Evolutionary conservation across 495 filamentous ascomycete genomes (phyloP).

Genomic region (Evernia prunastri): DNA sequence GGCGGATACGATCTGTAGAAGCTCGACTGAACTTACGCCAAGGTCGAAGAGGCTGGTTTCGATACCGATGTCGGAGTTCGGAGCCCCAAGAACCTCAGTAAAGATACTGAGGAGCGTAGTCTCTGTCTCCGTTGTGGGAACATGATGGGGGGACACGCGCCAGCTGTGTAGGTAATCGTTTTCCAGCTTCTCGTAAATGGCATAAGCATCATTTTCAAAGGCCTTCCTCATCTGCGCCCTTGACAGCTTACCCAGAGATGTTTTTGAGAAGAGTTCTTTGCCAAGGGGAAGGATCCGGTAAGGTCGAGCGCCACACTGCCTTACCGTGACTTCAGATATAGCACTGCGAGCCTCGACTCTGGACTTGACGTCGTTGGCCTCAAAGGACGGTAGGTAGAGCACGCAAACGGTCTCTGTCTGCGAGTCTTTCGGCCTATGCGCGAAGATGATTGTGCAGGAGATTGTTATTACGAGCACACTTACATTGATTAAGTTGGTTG

Average conservation of each 20-base stretch:
- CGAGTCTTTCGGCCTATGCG: conserved; percentile 25
- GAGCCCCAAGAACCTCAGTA: conserved; percentile 20
- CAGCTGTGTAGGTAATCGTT: conserved; percentile 19
- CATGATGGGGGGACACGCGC: neutral
- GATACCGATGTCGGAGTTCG: conserved; percentile 27
- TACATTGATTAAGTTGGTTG: too few species aligned
- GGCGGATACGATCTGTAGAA: conserved; percentile 30
- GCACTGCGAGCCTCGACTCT: conserved; percentile 7
- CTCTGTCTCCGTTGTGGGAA: conserved; percentile 3
- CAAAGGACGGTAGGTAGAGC: conserved; percentile 32
- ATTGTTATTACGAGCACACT: too few species aligned
- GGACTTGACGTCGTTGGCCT: conserved; percentile 4
- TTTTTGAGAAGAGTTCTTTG: conserved; percentile 25
- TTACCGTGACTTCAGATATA: conserved; percentile 2
- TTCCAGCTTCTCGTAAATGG: conserved; percentile 13
- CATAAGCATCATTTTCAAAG: conserved; percentile 33
- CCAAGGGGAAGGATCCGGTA: conserved; percentile 27
- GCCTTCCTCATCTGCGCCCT: conserved; percentile 34
- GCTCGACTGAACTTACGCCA: conserved; percentile 41
- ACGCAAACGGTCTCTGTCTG: conserved; percentile 36
- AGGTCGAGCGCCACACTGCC: conserved; percentile 10
- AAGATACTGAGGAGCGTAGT: conserved; percentile 22
- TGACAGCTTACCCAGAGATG: conserved; percentile 47
- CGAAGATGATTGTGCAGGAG: conserved; percentile 32
- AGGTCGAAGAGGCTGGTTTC: conserved; percentile 35